Conservation (phyloP, 371 early-diverging fungal genomes). For the Apophysomyces ossiformis region DNA sequence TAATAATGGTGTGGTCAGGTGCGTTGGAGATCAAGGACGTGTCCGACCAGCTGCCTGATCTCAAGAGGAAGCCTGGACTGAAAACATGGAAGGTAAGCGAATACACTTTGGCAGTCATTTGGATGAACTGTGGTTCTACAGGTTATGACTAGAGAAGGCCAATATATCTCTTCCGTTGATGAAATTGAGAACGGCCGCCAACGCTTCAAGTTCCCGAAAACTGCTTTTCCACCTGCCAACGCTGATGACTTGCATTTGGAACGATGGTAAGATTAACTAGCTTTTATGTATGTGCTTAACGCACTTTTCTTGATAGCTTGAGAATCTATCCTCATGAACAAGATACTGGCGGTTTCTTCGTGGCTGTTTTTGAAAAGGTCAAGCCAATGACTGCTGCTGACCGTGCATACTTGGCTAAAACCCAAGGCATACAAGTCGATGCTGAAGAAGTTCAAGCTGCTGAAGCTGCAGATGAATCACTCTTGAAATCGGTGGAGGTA, state of each 20-base stretch:
- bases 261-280: slow-evolving; percentile 63
- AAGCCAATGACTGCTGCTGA: slow-evolving; percentile 64
- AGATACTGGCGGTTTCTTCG: slow-evolving; percentile 99
- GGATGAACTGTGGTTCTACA: slow-evolving; percentile 8
- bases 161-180: slow-evolving; percentile 60
- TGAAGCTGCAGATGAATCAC: slow-evolving; percentile 29
- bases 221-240: slow-evolving; percentile 82
- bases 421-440: slow-evolving; percentile 23
- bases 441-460: slow-evolving; percentile 31
- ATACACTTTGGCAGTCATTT: neutral
- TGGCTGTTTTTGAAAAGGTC: slow-evolving; percentile 94
- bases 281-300: neutral
- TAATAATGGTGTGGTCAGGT: slow-evolving; percentile 31
- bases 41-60: slow-evolving; percentile 68
- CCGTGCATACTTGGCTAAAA: slow-evolving; percentile 37
- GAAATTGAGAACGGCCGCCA: slow-evolving; percentile 56
- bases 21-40: slow-evolving; percentile 86
- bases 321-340: slow-evolving; percentile 96
- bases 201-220: slow-evolving; percentile 53
- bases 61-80: slow-evolving; percentile 84
- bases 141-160: slow-evolving; percentile 60
- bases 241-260: slow-evolving; percentile 73
- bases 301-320: slow-evolving; percentile 52
- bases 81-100: slow-evolving; percentile 82
- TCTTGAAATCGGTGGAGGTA: slow-evolving; percentile 25